Evolutionary conservation across 2,329 filamentous ascomycete genomes (phyloP), one percentile per base, ranked within the genome.

Genomic region (Alternaria ethzedia): DNA sequence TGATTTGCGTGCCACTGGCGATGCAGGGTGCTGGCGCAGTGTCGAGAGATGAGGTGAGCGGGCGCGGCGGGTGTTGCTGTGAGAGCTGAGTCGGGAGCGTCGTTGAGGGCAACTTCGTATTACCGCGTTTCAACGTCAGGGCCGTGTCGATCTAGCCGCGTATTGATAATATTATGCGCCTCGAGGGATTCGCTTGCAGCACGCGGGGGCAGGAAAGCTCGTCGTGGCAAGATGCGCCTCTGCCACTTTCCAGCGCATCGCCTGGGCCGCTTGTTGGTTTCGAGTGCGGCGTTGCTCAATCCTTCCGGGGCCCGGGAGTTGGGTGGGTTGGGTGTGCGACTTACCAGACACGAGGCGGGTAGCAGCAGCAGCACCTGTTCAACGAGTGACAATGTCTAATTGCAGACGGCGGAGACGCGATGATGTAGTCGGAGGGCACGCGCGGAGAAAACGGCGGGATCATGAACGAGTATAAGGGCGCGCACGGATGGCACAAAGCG

Each of bases 321-420:
- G 62, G 56, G 55, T 54, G 46, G 32, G 55, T 51, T 59, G 51
- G 63, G 49, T 57, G 54, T 63, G 57, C 56, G 56, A 69, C 68
- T 67, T 70, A 70, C 68, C 58, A 63, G 58, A 64, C 60, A 67
- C 60, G 57, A 43, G 57, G 54, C 60, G 54, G 52, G 57, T 47
- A 54, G 56, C 56, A 59, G 50, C 50, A 54, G 56, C 60, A 51
- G 50, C 44, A 55, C 49, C 44, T 55, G 41, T 49, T 54, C 59
- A 67, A 58, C 57, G 64, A 66, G 55, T 61, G 63, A 57, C 60
- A 32, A 20, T 56, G 59, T 58, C 61, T 56, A 30, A 51, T 26
- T 47, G 50, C 52, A 60, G 61, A 57, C 52, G n/a, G 25, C 57
- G 47, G 21, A 36, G 36, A 36, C 45, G 46, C 56, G 44, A 55